phyloP scores from a whole-genome alignment of 495 filamentous ascomycete genomes.

The Hypoxylon fragiforme region DNA sequence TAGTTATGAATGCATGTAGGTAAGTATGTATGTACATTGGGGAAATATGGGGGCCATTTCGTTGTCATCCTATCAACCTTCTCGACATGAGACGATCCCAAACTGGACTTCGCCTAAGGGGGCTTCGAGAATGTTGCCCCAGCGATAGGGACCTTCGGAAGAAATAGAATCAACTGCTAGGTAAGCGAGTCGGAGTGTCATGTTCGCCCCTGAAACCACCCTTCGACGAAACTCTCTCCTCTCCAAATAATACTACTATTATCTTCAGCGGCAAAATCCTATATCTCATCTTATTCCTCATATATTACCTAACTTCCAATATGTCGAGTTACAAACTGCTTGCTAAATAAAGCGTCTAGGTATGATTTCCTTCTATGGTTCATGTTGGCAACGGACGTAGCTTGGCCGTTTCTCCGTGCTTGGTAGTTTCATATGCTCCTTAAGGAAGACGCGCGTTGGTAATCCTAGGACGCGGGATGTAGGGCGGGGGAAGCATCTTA shows the following conservation, averaged over 20 bases:
- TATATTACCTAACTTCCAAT: too few relatives aligned
- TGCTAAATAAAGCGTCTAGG: too few relatives aligned
- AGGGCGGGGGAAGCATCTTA: constrained; percentile 17
- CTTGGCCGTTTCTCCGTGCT: constrained; percentile 3
- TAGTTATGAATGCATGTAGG: too few relatives aligned
- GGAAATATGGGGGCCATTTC: constrained; percentile 28
- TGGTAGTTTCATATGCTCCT: neutral
- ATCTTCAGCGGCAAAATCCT: too few relatives aligned
- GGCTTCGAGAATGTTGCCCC: constrained; percentile 13
- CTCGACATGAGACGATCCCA: constrained; percentile 17
- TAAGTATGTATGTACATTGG: constrained; percentile 17
- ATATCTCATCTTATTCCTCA: too few relatives aligned
- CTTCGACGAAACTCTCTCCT: neutral
- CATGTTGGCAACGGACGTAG: too few relatives aligned
- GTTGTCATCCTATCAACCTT: constrained; percentile 22
- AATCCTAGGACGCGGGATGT: constrained; percentile 17
- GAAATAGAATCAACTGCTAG: neutral
- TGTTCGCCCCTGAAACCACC: too few relatives aligned
- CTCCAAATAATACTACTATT: too few relatives aligned
- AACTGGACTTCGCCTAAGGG: constrained; percentile 24
- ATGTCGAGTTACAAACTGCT: too few relatives aligned
- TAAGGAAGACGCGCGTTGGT: constrained; percentile 26
- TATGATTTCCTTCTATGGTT: too few relatives aligned
- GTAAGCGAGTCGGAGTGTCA: too few relatives aligned
- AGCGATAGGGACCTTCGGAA: constrained; percentile 4